phyloP scores from a whole-genome alignment of 768 basidiomycete species.

The Tricholoma flavovirens region DNA sequence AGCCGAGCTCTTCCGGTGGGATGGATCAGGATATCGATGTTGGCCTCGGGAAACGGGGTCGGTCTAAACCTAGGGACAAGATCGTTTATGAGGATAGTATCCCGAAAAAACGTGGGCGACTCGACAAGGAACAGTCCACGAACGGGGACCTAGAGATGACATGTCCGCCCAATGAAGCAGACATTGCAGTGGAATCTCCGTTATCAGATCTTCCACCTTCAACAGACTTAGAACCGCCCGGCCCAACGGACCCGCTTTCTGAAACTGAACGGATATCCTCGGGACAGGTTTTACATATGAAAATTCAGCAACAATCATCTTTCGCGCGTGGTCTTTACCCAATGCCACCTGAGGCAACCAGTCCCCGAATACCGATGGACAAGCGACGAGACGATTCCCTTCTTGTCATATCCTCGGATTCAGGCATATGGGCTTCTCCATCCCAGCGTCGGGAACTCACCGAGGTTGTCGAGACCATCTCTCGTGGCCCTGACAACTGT shows the following conservation, averaged over 20 bases:
- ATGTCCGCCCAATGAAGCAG: background rate
- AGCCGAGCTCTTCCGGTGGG: background rate
- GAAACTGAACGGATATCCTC: background rate
- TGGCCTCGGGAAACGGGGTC: background rate
- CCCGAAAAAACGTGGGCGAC: constrained; percentile 30
- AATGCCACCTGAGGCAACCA: background rate
- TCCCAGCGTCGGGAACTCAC: background rate
- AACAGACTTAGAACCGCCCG: background rate
- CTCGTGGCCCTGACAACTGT: background rate
- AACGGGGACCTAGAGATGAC: background rate
- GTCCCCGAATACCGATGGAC: background rate
- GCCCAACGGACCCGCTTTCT: background rate
- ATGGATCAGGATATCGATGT: background rate
- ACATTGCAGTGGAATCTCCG: background rate
- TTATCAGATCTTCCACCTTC: constrained; percentile 1
- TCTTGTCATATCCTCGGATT: background rate
- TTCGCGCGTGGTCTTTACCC: background rate
- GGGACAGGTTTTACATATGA: background rate
- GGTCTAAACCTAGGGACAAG: background rate
- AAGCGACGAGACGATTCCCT: background rate
- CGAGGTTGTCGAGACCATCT: background rate
- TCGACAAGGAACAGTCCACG: constrained; percentile 17
- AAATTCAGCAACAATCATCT: background rate
- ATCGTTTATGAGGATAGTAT: background rate
- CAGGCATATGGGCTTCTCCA: background rate